Evolutionary conservation across 192 early-diverging fungal genomes (phyloP).

Genomic region (Backusella mclennaniae): DNA sequence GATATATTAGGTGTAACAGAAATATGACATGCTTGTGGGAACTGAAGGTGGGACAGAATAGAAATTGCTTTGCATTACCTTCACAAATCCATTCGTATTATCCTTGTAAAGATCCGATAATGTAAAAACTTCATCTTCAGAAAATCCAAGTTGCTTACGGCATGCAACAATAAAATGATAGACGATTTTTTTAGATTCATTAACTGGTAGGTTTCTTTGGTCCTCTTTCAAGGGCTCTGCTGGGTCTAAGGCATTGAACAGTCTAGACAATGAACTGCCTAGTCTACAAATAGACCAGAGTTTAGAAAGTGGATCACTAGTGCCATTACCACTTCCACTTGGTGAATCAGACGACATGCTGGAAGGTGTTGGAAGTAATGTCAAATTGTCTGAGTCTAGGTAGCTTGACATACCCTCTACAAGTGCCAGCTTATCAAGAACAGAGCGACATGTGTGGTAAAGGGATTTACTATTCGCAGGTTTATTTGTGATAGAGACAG

Average conservation of each 20-base stretch:
- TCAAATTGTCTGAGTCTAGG: slow-evolving; percentile 42
- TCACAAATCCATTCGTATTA: slow-evolving; percentile 96
- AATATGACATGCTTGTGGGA: neutral
- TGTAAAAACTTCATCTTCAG: slow-evolving; percentile 77
- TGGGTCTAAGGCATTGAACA: slow-evolving; percentile 72
- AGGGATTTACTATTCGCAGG: slow-evolving; percentile 50
- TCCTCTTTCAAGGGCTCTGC: slow-evolving; percentile 58
- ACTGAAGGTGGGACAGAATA: neutral
- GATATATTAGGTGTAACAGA: slow-evolving; percentile 2
- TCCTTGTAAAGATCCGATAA: slow-evolving; percentile 89
- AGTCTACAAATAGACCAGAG: slow-evolving; percentile 72
- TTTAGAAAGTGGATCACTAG: slow-evolving; percentile 64
- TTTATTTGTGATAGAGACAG: slow-evolving; percentile 33
- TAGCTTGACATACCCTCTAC: slow-evolving; percentile 70
- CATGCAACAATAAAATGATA: slow-evolving; percentile 90
- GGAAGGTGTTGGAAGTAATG: slow-evolving; percentile 38
- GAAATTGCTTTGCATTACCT: slow-evolving; percentile 51
- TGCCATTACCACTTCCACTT: slow-evolving; percentile 14
- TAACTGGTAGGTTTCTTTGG: slow-evolving; percentile 52
- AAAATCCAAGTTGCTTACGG: slow-evolving; percentile 70
- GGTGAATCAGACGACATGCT: slow-evolving; percentile 25
- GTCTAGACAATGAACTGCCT: slow-evolving; percentile 64
- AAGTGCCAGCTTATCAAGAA: slow-evolving; percentile 67
- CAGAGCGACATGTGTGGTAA: slow-evolving; percentile 69
- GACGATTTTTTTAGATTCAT: slow-evolving; percentile 80